Evolutionary conservation across 306 rosid genomes (phyloP).

Genomic region (Cicer judaicum): DNA sequence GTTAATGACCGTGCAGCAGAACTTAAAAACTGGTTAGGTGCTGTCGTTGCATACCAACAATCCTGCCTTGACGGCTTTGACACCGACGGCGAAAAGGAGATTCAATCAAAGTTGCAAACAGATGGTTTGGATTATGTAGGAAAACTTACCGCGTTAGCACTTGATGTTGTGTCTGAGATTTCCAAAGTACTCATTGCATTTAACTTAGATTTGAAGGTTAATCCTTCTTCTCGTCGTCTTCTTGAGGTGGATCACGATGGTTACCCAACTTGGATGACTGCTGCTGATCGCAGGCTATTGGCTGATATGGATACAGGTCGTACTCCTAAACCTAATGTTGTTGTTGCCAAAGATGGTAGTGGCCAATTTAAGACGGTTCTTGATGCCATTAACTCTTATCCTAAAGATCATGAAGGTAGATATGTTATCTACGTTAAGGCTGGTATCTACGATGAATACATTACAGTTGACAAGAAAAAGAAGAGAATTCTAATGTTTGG

Average conservation of each 20-base stretch:
- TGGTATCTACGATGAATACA: constrained; percentile 66
- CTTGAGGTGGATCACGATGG: constrained; percentile 51
- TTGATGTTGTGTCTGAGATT: constrained; percentile 59
- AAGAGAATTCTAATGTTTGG: constrained; percentile 61
- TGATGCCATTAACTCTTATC: constrained; percentile 68
- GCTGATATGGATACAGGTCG: constrained; percentile 14
- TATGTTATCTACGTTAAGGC: constrained; percentile 71
- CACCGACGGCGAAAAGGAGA: constrained; percentile 37
- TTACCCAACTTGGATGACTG: constrained; percentile 63
- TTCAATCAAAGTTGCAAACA: constrained; percentile 31
- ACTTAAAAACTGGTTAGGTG: constrained; percentile 70
- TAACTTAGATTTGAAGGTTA: constrained; percentile 46
- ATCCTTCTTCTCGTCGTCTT: constrained; percentile 57
- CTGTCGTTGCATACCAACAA: constrained; percentile 60
- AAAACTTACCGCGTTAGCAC: constrained; percentile 60
- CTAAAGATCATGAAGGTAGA: constrained; percentile 50
- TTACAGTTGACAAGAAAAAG: constrained; percentile 46
- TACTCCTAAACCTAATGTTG: constrained; percentile 48
- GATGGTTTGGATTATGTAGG: constrained; percentile 42
- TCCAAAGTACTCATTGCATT: constrained; percentile 37
- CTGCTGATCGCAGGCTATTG: constrained; percentile 62
- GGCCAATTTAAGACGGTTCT: constrained; percentile 65
- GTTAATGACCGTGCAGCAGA: constrained; percentile 45
- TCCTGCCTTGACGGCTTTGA: constrained; percentile 64
- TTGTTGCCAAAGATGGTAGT: constrained; percentile 87